Evolutionary conservation across 2,329 filamentous ascomycete species (phyloP), one percentile per base, ranked within the genome.

Genomic region (Paraphoma sp.): DNA sequence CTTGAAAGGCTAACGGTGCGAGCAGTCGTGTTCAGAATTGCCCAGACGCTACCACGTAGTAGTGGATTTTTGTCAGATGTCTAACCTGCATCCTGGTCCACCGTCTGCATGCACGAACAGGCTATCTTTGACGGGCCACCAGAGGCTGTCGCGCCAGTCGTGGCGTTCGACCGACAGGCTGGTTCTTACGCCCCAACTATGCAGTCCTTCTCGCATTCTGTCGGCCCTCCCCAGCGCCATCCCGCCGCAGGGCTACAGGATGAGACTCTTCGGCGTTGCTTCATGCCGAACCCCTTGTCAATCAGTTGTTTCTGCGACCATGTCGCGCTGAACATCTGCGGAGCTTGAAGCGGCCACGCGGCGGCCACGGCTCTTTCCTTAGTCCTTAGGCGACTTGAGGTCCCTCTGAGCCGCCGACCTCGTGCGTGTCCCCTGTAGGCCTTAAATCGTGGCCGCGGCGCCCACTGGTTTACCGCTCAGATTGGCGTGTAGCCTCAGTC

Each of bases 341-440:
- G 33, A 52, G 51, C 44, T 51, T 50, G 48, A 64, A 48, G 62
- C 54, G 62, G 63, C 65, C 64, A 69, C 68, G 68, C 69, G 64
- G 68, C 69, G 62, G 54, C 58, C 61, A 64, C 59, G 65, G 52
- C 60, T 62, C 41, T 54, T 62, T 62, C 14, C 57, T 23, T 56
- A 51, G 42, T 49, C 31, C 46, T 56, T 58, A 54, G 45, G 49
- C 48, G 42, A 47, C 53, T 45, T 45, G 44, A 44, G 48, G 48
- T 48, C 31, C 57, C 43, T 36, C 9, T 60, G 45, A 51, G 51
- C 53, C 54, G 49, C 62, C 57, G 54, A 53, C 53, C 57, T 54
- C 53, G 55, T 59, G 52, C 64, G 59, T 62, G 53, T 57, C 38
- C 50, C 56, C 45, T 56, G 56, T 57, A 51, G 43, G 59, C 48